A percentile compares a stretch with the other conserved stretches of the same genome.
Conservation (phyloP, 257 asterid species). For the Misopates orontium region DNA sequence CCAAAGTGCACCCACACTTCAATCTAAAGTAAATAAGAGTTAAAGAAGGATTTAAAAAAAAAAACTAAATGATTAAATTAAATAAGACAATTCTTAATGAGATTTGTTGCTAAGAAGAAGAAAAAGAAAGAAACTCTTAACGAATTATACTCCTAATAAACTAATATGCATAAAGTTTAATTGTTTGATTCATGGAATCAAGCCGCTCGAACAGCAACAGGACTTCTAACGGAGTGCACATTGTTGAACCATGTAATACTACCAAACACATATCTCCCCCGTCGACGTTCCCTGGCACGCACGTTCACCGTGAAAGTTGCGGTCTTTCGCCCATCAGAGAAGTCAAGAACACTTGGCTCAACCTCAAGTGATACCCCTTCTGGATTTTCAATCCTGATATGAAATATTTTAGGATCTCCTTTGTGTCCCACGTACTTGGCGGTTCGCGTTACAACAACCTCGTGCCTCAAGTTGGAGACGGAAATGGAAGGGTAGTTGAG, state of each 20-base stretch:
- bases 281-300: not conserved
- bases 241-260: constrained; percentile 23
- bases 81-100: no score
- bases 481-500: constrained; percentile 24
- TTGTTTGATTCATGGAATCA: not conserved
- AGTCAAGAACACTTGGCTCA: constrained; percentile 14
- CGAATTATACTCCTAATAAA: no score
- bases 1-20: no score
- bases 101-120: no score
- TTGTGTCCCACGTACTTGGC: not conserved
- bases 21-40: no score
- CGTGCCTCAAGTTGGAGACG: not conserved
- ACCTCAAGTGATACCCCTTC: constrained; percentile 7
- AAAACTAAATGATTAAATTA: no score
- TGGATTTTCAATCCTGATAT: constrained; percentile 13
- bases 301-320: constrained; percentile 11
- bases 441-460: not conserved
- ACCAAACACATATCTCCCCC: constrained; percentile 9
- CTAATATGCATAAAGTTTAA: no score
- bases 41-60: no score
- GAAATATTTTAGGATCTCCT: constrained; percentile 1
- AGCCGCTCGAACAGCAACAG: constrained; percentile 3
- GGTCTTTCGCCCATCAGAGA: not conserved
- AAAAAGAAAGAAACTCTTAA: no score
- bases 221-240: constrained; percentile 14